Base-by-base conservation (phyloP, 2,329 filamentous ascomycete genomes). In the Exophiala xenobiotica region DNA sequence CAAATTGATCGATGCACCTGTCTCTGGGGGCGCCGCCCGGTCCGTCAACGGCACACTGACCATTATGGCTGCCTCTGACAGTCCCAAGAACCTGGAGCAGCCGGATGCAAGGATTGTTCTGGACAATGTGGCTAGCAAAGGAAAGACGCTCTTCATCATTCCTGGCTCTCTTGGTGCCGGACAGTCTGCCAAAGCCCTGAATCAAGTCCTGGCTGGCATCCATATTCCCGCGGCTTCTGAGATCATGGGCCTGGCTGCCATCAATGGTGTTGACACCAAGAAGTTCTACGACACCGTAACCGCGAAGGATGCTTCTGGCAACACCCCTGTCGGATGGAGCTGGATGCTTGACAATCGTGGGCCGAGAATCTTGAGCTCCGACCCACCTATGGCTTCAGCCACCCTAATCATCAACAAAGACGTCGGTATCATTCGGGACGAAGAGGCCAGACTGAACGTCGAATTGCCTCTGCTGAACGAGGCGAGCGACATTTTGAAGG, bases 1-100 rank as follows among this genome's bases (percentile, higher is more conserved):
- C 23, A 72, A 75, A 43, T 78, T 90, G 45, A 78, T 91, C 44
- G 87, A 90, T 67, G 78, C 80, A 18, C 87, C 87, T 0, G 87
- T 90, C 0, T 88, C 85, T 0, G 87, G 87, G 0, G 87, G 87
- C 1, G 80, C 83, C 0, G 74, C 78, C 7, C 77, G 86, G 26
- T 86, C 86, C 1, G 85, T 83, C 0, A 79, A 86, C 42, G 87
- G 87, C 3, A 88, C 86, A 0, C 70, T 90, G 35, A 87, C 85
- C 5, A 90, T 91, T 64, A 88, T 91, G 80, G 85, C 85, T 0
- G 82, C 83, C 1, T 85, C 77, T 0, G 55, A 60, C 47, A 72
- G 78, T 0, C 74, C 79, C 1, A 74, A 73, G 2, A 80, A 81
- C 4, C 68, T 89, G 1, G 71, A 76, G 26, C 49, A 61, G 19